A percentile compares a stretch with the other conserved stretches of the same genome.
phyloP scores from a whole-genome alignment of 106 monocot genomes.

The Triglochin maritima region DNA sequence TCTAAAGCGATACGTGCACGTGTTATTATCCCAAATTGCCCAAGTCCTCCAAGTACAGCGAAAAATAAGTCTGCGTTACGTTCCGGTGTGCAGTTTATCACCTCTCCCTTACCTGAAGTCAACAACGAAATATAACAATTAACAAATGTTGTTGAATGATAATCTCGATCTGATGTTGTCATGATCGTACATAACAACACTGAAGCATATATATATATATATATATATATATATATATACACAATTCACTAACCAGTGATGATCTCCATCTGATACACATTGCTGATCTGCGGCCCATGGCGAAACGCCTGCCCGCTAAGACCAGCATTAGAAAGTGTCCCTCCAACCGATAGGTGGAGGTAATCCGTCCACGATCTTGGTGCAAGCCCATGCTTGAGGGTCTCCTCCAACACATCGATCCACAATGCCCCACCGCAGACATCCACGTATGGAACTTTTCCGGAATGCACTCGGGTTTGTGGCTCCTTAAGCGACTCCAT shows the following conservation, averaged over 20 bases:
- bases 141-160: no score
- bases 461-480: background rate
- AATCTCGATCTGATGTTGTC: no score
- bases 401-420: constrained; percentile 44
- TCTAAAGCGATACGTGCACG: constrained; percentile 14
- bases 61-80: constrained; percentile 15
- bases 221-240: no score
- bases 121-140: no score
- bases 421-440: constrained; percentile 53
- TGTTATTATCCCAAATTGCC: constrained; percentile 29
- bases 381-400: constrained; percentile 7
- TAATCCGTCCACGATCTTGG: constrained; percentile 25
- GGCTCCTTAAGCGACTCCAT: constrained; percentile 6
- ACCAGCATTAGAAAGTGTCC: constrained; percentile 57
- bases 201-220: no score
- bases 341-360: constrained; percentile 35
- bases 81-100: constrained; percentile 14
- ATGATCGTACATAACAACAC: no score
- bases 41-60: constrained; percentile 19
- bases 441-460: constrained; percentile 22
- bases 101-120: constrained; percentile 21
- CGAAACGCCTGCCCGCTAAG: constrained; percentile 55
- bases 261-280: constrained; percentile 51
- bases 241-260: constrained; percentile 21
- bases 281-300: constrained; percentile 59